A percentile compares a stretch with the other conserved stretches of the same genome.
Conservation (phyloP, 164 flowering plant genomes). For the Liriodendron chinense region DNA sequence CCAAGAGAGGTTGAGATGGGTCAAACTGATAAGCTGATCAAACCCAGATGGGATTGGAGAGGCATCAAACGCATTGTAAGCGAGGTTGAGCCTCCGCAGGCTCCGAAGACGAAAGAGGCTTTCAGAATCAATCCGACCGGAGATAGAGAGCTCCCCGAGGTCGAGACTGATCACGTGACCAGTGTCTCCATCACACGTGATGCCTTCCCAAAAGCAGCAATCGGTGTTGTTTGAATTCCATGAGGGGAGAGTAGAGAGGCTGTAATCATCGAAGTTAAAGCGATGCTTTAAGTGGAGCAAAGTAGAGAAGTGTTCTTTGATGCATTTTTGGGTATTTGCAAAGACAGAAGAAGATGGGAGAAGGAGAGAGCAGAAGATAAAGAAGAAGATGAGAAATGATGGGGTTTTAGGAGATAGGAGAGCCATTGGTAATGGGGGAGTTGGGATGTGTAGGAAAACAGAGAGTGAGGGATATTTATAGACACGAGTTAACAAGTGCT, state of each 20-base stretch:
- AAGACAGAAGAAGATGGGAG: too few relatives aligned
- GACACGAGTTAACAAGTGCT: too few relatives aligned
- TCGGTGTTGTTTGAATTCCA: constrained; percentile 33
- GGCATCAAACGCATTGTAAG: constrained; percentile 27
- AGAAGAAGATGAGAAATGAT: too few relatives aligned
- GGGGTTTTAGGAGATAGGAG: too few relatives aligned
- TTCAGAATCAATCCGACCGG: background rate
- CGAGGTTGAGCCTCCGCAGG: constrained; percentile 39
- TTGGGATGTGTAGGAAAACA: too few relatives aligned
- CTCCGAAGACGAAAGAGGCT: background rate
- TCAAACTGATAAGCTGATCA: constrained; percentile 12
- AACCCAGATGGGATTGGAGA: constrained; percentile 29
- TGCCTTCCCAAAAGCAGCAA: constrained; percentile 40
- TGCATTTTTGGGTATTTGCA: background rate
- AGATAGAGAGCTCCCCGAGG: constrained; percentile 27
- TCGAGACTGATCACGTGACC: constrained; percentile 35
- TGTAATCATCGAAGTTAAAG: background rate
- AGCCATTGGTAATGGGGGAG: too few relatives aligned
- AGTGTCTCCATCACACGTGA: constrained; percentile 22
- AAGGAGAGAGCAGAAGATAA: too few relatives aligned
- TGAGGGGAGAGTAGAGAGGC: constrained; percentile 10
- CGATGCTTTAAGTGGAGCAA: background rate
- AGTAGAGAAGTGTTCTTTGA: background rate
- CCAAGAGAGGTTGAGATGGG: constrained; percentile 42
- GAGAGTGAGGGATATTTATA: too few relatives aligned